Evolutionary conservation across 345 rosid genomes (phyloP).

Genomic region (Alliaria petiolata): DNA sequence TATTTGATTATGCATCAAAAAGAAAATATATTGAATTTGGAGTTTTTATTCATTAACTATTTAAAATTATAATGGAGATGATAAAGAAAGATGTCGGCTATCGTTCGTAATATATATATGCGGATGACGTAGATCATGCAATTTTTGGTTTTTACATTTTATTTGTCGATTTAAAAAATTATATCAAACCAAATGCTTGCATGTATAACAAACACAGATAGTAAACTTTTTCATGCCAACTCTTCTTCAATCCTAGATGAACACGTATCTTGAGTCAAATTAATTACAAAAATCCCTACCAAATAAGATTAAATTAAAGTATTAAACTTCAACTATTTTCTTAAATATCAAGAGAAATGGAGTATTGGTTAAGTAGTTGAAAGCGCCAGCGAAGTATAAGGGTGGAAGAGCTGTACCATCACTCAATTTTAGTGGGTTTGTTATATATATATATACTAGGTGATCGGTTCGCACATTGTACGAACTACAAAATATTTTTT

Average conservation of each 20-base stretch:
- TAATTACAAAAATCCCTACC: background rate
- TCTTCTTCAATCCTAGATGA: background rate
- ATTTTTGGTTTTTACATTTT: background rate
- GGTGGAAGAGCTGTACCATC: conserved; percentile 26
- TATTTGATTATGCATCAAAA: background rate
- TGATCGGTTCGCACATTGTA: too few relatives aligned
- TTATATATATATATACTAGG: background rate
- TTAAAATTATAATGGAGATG: background rate
- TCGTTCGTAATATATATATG: background rate
- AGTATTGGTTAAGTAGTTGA: conserved; percentile 35
- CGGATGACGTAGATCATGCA: conserved; percentile 16
- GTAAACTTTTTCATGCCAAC: background rate
- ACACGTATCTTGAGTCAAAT: background rate
- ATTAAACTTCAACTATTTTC: background rate
- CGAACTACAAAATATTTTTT: too few relatives aligned
- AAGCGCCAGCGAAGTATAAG: conserved; percentile 39
- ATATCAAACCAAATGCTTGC: too few relatives aligned
- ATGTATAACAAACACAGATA: background rate
- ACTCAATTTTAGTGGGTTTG: conserved; percentile 21
- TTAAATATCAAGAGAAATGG: conserved; percentile 3
- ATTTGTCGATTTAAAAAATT: too few relatives aligned
- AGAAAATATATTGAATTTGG: background rate
- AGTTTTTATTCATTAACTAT: background rate
- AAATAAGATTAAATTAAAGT: background rate
- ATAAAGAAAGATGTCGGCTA: conserved; percentile 9